phyloP scores from a whole-genome alignment of 495 filamentous ascomycete species.

The Podospora pseudoanserina region DNA sequence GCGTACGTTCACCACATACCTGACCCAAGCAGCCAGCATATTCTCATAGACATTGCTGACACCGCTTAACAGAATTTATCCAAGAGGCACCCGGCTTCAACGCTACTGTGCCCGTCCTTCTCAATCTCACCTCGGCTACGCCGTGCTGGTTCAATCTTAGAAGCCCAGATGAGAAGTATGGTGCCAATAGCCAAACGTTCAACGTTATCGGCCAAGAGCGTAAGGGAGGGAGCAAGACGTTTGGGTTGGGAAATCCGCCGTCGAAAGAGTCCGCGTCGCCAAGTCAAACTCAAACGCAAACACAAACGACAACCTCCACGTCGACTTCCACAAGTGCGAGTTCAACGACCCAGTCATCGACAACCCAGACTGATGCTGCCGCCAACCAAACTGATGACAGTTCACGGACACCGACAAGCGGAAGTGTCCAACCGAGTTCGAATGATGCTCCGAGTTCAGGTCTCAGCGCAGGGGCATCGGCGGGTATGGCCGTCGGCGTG shows the following conservation, averaged over 20 bases:
- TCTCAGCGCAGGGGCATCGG: constrained; percentile 13
- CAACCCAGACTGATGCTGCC: not conserved
- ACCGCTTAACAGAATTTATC: not conserved
- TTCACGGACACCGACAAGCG: no score
- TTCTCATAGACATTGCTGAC: not conserved
- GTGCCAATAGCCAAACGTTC: not conserved
- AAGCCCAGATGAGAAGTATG: not conserved
- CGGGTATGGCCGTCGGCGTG: constrained; percentile 10
- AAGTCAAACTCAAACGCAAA: not conserved
- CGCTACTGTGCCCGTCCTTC: constrained; percentile 5
- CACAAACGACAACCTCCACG: not conserved
- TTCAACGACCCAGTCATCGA: not conserved
- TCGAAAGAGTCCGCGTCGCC: not conserved
- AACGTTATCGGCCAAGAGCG: constrained; percentile 12
- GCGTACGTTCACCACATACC: not conserved
- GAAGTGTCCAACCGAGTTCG: not conserved
- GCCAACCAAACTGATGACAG: not conserved
- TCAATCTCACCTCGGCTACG: constrained; percentile 12
- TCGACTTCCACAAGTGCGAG: not conserved
- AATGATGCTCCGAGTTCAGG: not conserved
- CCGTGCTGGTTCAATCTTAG: constrained; percentile 15
- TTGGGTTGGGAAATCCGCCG: not conserved
- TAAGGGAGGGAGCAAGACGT: not conserved
- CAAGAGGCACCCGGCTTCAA: constrained; percentile 10
- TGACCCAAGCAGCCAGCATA: not conserved